Evolutionary conservation across 192 early-diverging fungal species (phyloP).

Genomic region (Podila clonocystis): DNA sequence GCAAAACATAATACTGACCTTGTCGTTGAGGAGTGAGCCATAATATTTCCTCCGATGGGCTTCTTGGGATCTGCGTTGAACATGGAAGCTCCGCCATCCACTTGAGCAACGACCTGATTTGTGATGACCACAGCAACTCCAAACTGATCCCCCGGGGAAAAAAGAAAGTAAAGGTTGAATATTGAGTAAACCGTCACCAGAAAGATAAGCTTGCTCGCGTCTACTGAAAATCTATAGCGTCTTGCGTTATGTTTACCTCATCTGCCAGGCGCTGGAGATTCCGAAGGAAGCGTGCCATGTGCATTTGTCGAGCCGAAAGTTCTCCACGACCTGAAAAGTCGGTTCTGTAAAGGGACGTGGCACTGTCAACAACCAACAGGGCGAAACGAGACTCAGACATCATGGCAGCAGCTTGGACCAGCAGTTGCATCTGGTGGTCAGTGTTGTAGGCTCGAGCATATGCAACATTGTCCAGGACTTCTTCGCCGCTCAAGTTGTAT

Average conservation of each 20-base stretch:
- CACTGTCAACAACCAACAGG: slow-evolving; percentile 91
- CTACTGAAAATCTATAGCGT: not conserved
- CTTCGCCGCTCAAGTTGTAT: slow-evolving; percentile 77
- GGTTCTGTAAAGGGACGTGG: slow-evolving; percentile 94
- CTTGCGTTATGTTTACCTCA: slow-evolving; percentile 65
- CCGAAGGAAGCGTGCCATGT: slow-evolving; percentile 90
- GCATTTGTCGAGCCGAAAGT: slow-evolving; percentile 94
- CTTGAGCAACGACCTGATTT: slow-evolving; percentile 96
- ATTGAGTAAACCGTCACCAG: not conserved
- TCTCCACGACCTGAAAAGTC: slow-evolving; percentile 97
- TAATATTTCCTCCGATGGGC: slow-evolving; percentile 98
- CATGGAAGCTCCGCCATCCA: slow-evolving; percentile 88
- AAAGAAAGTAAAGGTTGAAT: not conserved
- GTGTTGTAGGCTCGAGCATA: slow-evolving; percentile 95
- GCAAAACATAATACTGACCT: slow-evolving; percentile 55
- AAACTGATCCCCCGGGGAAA: slow-evolving; percentile 61
- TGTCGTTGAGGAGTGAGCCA: slow-evolving; percentile 98
- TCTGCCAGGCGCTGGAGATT: slow-evolving; percentile 89
- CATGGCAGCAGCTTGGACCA: slow-evolving; percentile 89
- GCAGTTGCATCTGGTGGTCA: slow-evolving; percentile 90
- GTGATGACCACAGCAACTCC: slow-evolving; percentile 97
- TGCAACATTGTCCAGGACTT: slow-evolving; percentile 94
- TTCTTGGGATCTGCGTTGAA: slow-evolving; percentile 94
- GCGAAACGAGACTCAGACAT: slow-evolving; percentile 89
- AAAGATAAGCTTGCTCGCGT: not conserved